These are phyloP conservation scores for Paxillus rubicundulus DNA, from an alignment of 768 basidiomycete species.

Conservation along the genomic window DNA sequence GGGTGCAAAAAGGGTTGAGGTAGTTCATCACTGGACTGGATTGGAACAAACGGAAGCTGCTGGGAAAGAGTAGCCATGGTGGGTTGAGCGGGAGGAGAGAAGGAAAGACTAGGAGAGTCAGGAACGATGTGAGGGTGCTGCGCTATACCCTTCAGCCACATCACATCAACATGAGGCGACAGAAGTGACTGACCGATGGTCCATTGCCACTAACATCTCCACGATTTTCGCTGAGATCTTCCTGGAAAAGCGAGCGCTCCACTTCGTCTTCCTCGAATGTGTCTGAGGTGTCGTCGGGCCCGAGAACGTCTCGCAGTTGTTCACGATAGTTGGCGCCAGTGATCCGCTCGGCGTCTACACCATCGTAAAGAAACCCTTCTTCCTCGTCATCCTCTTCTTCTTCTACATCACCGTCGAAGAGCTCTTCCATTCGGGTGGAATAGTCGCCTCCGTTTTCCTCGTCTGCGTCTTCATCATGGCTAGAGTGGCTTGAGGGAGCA, in stretches of 20 bases:
- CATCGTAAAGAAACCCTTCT: conserved; percentile 70
- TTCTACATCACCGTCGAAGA: conserved; percentile 41
- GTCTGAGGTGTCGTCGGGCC: conserved; percentile 55
- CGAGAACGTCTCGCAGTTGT: conserved; percentile 71
- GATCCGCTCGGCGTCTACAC: conserved; percentile 53
- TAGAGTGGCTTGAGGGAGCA: conserved; percentile 14
- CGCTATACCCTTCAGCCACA: conserved; percentile 26
- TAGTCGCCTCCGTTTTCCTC: conserved; percentile 25
- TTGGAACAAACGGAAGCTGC: conserved; percentile 1
- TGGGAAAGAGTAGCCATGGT: conserved; percentile 39
- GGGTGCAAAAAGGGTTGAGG: conserved; percentile 67
- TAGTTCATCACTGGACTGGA: not conserved
- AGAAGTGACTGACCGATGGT: conserved; percentile 32
- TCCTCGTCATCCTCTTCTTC: conserved; percentile 49
- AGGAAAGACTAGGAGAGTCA: conserved; percentile 39
- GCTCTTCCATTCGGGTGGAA: conserved; percentile 24
- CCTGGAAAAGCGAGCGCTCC: conserved; percentile 44
- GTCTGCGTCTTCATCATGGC: conserved; percentile 20
- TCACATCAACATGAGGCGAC: conserved; percentile 16
- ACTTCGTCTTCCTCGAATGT: conserved; percentile 45
- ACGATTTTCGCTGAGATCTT: conserved; percentile 34
- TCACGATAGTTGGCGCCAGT: conserved; percentile 57
- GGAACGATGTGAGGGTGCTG: conserved; percentile 38
- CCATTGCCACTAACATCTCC: conserved; percentile 20
- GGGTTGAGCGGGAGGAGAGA: conserved; percentile 34